Conservation (phyloP, 805 yeast species). For the Starmerella geochares region DNA sequence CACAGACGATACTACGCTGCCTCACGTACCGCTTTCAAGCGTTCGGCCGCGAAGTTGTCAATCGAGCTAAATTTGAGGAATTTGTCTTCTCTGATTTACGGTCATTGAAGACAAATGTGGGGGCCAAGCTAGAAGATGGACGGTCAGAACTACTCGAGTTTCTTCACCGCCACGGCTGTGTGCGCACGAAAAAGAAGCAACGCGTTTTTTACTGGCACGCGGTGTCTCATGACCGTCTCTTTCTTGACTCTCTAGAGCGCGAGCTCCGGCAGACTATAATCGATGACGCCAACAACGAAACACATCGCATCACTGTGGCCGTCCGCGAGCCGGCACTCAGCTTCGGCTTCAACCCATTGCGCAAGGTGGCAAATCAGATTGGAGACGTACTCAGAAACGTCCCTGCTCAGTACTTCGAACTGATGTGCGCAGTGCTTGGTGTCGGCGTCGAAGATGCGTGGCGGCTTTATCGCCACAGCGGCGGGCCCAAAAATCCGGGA, state of each 20-base stretch:
- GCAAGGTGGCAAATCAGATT: conserved; percentile 34
- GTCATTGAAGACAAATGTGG: conserved; percentile 65
- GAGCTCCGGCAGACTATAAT: conserved; percentile 40
- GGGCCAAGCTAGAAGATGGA: conserved; percentile 81
- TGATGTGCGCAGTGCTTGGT: conserved; percentile 13
- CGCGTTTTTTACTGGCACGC: conserved; percentile 95
- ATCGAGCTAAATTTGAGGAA: conserved; percentile 91
- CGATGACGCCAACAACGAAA: conserved; percentile 10
- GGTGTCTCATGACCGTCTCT: conserved; percentile 84
- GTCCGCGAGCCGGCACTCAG: conserved; percentile 67
- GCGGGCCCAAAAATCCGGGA: neutral
- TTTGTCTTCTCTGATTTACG: conserved; percentile 89
- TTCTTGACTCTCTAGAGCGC: conserved; percentile 87
- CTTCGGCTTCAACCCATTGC: conserved; percentile 48
- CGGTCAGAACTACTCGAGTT: conserved; percentile 75
- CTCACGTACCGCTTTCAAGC: conserved; percentile 78
- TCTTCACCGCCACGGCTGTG: conserved; percentile 72
- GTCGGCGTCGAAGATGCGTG: neutral
- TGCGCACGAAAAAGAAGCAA: conserved; percentile 91
- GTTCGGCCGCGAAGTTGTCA: conserved; percentile 75
- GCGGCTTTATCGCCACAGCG: neutral
- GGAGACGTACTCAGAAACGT: conserved; percentile 22
- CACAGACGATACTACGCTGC: conserved; percentile 91
- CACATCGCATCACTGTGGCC: conserved; percentile 52
- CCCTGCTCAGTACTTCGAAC: conserved; percentile 14